Evolutionary conservation across 805 yeast genomes (phyloP), one percentile per base, ranked within the genome.

Genomic region (Hanseniaspora meyeri): DNA sequence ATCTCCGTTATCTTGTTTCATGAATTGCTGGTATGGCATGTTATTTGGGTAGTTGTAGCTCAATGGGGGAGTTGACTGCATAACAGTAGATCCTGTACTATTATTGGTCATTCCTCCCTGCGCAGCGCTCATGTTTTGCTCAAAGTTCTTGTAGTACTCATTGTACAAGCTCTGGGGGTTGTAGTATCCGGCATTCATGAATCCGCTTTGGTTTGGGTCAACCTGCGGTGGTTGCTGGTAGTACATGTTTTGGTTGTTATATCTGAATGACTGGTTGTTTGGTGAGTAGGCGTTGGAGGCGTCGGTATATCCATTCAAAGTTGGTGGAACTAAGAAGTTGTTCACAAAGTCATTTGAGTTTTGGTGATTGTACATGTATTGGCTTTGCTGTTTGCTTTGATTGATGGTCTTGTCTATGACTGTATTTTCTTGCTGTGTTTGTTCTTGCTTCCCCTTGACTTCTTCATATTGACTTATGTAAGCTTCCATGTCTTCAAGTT

Each of bases 401-500:
- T 29, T 55, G 19, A 46, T 36, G 37, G 51, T 58, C 52, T 43
- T 52, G 17, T 46, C 53, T 49, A 38, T 40, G 11, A 4, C 5
- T 31, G 39, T 53, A 48, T 17, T 59, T 46, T 17, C 56, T 59
- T 5, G 61, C 43, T 14, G 49, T 48, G 51, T 36, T 11, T 34
- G 36, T 32, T 61, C 62, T n/a, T 63, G 58, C 42, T 59, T 47
- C 49, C 57, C 29, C 50, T 65, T 66, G 43, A 63, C 46, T 20
- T 59, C 63, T 43, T 63, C 62, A 51, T 65, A 66, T 45, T 67
- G 66, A 29, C 58, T 29, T 31, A 68, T 47, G 52, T 66, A 66
- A 47, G 62, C 65, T 29, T 68, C 67, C 61, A 69, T 64, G 57
- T 69, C 71, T 51, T 69, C 72, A 27, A 62, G 49, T 57, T 69